Evolutionary conservation across 129 eudicot genomes (phyloP).

Genomic region (Mikania micrantha): DNA sequence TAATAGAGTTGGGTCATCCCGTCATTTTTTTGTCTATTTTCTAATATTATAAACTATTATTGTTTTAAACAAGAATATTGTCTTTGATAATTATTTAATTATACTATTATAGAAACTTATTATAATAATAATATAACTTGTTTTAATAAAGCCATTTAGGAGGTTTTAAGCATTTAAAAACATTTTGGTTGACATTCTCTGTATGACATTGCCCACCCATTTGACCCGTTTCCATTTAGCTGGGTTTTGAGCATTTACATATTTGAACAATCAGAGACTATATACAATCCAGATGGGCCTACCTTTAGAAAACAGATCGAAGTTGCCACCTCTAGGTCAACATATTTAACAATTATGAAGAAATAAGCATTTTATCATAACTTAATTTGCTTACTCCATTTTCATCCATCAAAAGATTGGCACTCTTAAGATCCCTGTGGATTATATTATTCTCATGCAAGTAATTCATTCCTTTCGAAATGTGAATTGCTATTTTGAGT

Average conservation of each 20-base stretch:
- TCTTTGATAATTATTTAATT: neutral
- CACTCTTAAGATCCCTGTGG: slow-evolving; percentile 90
- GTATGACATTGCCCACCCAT: neutral
- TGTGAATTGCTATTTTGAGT: slow-evolving; percentile 65
- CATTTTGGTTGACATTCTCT: neutral
- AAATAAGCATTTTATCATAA: neutral
- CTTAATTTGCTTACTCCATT: slow-evolving; percentile 53
- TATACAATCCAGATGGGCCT: neutral
- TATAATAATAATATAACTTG: neutral
- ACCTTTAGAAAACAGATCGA: neutral
- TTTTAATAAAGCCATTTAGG: neutral
- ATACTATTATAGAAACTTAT: neutral
- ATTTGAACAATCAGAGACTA: neutral
- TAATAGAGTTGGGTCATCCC: neutral
- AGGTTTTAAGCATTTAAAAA: neutral
- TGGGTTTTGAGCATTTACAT: neutral
- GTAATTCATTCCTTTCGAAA: slow-evolving; percentile 90
- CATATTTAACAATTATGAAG: neutral
- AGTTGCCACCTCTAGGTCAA: neutral
- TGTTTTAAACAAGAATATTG: neutral
- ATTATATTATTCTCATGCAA: slow-evolving; percentile 78
- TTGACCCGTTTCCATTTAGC: neutral
- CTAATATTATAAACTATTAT: no score
- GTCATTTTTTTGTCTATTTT: neutral
- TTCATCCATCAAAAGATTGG: slow-evolving; percentile 87